A percentile compares a stretch with the other conserved stretches of the same genome.
phyloP scores from a whole-genome alignment of 805 yeast genomes.

The Candida mattraensis region DNA sequence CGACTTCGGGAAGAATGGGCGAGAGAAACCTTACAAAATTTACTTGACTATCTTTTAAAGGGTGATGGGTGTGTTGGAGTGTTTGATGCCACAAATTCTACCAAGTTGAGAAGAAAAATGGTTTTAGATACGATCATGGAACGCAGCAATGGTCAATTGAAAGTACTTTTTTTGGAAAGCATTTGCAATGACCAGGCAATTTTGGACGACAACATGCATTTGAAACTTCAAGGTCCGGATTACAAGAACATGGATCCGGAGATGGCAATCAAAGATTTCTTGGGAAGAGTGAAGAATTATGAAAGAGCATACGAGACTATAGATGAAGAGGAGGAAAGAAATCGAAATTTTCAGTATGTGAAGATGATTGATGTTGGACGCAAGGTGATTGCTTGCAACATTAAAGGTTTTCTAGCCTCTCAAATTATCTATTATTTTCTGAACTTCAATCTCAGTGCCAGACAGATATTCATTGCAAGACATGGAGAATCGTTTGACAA shows the following conservation, averaged over 20 bases:
- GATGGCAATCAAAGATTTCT: slow-evolving; percentile 76
- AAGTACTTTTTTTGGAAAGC: slow-evolving; percentile 83
- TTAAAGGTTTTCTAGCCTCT: slow-evolving; percentile 83
- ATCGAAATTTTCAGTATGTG: slow-evolving; percentile 75
- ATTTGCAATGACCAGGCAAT: slow-evolving; percentile 77
- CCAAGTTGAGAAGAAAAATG: slow-evolving; percentile 59
- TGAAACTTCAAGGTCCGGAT: slow-evolving; percentile 92
- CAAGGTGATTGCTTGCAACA: slow-evolving; percentile 88
- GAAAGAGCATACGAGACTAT: slow-evolving; percentile 89
- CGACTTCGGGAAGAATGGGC: slow-evolving; percentile 92
- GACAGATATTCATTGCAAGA: slow-evolving; percentile 93
- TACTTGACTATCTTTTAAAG: slow-evolving; percentile 74
- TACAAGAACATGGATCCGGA: slow-evolving; percentile 83
- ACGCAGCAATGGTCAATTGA: slow-evolving; percentile 59
- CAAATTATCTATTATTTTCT: slow-evolving; percentile 89
- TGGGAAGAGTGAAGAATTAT: slow-evolving; percentile 77
- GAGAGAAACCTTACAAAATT: slow-evolving; percentile 82
- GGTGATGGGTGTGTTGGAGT: slow-evolving; percentile 93
- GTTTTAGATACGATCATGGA: slow-evolving; percentile 58
- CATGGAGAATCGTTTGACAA: slow-evolving; percentile 93
- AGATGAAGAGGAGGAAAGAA: slow-evolving; percentile 65
- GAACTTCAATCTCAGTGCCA: slow-evolving; percentile 82
- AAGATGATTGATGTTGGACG: slow-evolving; percentile 96
- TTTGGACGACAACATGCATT: slow-evolving; percentile 75
- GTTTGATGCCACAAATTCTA: slow-evolving; percentile 81